Evolutionary conservation across 805 yeast species (phyloP).

Genomic region (Metschnikowia dekortorum): DNA sequence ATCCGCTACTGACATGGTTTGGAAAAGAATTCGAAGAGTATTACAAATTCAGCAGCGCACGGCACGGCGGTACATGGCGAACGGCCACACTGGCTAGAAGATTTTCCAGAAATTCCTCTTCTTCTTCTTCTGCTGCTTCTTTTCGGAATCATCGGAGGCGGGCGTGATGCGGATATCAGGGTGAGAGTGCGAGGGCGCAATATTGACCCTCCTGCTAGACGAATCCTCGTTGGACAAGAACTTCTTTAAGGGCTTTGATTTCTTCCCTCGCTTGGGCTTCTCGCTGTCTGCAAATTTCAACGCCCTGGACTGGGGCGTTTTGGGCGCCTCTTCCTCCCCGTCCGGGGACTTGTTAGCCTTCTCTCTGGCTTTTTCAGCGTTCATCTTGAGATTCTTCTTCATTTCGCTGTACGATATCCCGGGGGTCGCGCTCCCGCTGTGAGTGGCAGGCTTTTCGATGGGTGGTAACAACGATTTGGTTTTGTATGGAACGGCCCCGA

Average conservation of each 20-base stretch:
- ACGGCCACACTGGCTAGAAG: slow-evolving; percentile 13
- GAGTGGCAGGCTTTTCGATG: slow-evolving; percentile 16
- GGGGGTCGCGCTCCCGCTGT: slow-evolving; percentile 8
- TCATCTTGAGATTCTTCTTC: slow-evolving; percentile 24
- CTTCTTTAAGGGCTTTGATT: slow-evolving; percentile 22
- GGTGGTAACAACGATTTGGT: slow-evolving; percentile 40
- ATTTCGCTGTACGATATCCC: slow-evolving; percentile 31
- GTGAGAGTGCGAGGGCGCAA: slow-evolving; percentile 37
- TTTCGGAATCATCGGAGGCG: slow-evolving; percentile 10
- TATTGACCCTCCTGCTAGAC: slow-evolving; percentile 15
- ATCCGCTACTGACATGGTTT: too few relatives aligned
- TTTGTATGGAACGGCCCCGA: slow-evolving; percentile 37
- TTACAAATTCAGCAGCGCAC: background rate
- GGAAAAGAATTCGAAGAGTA: background rate
- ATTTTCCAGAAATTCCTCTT: slow-evolving; percentile 33
- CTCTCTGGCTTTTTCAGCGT: slow-evolving; percentile 13
- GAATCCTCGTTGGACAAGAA: slow-evolving; percentile 38
- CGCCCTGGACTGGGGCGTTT: slow-evolving; percentile 23
- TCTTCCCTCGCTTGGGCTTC: slow-evolving; percentile 12
- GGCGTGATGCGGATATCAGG: slow-evolving; percentile 27
- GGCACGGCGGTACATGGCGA: background rate
- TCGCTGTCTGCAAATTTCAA: slow-evolving; percentile 25
- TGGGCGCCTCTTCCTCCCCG: background rate
- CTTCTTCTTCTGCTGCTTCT: slow-evolving; percentile 25
- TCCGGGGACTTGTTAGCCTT: slow-evolving; percentile 1